Conservation (phyloP, 805 yeast genomes). For the Suhomyces emberorum region DNA sequence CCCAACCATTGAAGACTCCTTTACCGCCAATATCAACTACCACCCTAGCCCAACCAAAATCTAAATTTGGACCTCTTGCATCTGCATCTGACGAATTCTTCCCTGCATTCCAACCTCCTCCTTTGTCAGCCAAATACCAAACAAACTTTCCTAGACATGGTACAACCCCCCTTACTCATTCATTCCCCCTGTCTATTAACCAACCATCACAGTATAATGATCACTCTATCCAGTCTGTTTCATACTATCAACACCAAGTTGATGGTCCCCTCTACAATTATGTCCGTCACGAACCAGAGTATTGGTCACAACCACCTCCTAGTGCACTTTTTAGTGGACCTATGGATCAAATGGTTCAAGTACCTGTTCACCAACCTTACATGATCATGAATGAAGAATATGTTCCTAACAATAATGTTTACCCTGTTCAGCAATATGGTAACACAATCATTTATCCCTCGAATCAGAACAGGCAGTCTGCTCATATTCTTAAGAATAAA, state of each 20-base stretch:
- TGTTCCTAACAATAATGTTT: slow-evolving; percentile 6
- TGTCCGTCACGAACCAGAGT: slow-evolving; percentile 15
- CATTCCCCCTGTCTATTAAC: slow-evolving; percentile 3
- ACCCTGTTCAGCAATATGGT: slow-evolving; percentile 6
- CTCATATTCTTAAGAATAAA: slow-evolving; percentile 4
- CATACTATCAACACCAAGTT: slow-evolving; percentile 4
- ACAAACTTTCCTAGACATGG: slow-evolving; percentile 14
- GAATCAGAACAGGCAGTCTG: slow-evolving; percentile 2
- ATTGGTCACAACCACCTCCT: slow-evolving; percentile 14
- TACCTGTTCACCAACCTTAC: slow-evolving; percentile 12
- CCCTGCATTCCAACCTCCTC: slow-evolving; percentile 15
- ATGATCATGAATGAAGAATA: slow-evolving; percentile 18
- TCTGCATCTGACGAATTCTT: slow-evolving; percentile 19
- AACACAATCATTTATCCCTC: slow-evolving; percentile 2
- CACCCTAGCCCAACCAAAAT: slow-evolving; percentile 6
- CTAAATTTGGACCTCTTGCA: slow-evolving; percentile 12
- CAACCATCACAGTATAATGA: slow-evolving; percentile 9
- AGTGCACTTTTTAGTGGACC: slow-evolving; percentile 8
- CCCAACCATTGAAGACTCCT: slow-evolving; percentile 43
- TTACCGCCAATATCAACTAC: slow-evolving; percentile 7
- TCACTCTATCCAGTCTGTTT: slow-evolving; percentile 3
- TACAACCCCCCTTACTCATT: slow-evolving; percentile 5
- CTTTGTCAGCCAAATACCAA: slow-evolving; percentile 26
- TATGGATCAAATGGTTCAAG: slow-evolving; percentile 9
- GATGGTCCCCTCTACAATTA: neutral